phyloP scores from a whole-genome alignment of 768 basidiomycete genomes.

The Pilatotrama ljubarskyi region DNA sequence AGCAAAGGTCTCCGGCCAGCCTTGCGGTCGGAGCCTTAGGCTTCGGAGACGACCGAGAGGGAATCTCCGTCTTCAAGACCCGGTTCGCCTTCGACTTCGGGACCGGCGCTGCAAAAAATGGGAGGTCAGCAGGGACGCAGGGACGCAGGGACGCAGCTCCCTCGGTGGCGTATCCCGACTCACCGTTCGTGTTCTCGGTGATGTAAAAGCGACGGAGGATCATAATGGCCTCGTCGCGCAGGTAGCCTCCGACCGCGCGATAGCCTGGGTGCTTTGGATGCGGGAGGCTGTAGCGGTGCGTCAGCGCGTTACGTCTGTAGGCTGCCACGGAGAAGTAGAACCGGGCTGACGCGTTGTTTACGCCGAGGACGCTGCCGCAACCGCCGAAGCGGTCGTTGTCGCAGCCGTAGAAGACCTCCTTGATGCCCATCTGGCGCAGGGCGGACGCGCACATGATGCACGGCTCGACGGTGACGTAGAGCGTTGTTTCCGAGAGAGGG shows the following conservation, averaged over 20 bases:
- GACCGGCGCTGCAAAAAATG: constrained; percentile 62
- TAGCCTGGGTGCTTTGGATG: constrained; percentile 80
- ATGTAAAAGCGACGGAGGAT: constrained; percentile 65
- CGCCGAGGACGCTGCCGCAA: constrained; percentile 90
- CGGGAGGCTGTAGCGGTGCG: constrained; percentile 47
- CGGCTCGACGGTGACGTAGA: constrained; percentile 98
- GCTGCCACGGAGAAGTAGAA: neutral
- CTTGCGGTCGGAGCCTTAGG: neutral
- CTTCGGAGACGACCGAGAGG: constrained; percentile 16
- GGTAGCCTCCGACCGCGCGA: constrained; percentile 54
- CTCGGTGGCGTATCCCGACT: constrained; percentile 17
- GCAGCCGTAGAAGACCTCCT: constrained; percentile 89
- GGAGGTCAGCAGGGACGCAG: neutral
- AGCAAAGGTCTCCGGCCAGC: too few species aligned
- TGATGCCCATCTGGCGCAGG: constrained; percentile 89
- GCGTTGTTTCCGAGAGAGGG: constrained; percentile 74
- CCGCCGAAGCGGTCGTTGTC: constrained; percentile 97
- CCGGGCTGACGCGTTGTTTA: constrained; percentile 68
- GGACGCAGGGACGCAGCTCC: neutral
- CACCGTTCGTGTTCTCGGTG: constrained; percentile 91
- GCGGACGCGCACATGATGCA: constrained; percentile 99
- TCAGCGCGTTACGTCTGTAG: neutral
- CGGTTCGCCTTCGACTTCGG: constrained; percentile 88
- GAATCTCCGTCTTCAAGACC: constrained; percentile 81
- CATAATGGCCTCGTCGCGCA: constrained; percentile 61